Base-by-base conservation (phyloP, 306 rosid species). In the Carpinus viminea region DNA sequence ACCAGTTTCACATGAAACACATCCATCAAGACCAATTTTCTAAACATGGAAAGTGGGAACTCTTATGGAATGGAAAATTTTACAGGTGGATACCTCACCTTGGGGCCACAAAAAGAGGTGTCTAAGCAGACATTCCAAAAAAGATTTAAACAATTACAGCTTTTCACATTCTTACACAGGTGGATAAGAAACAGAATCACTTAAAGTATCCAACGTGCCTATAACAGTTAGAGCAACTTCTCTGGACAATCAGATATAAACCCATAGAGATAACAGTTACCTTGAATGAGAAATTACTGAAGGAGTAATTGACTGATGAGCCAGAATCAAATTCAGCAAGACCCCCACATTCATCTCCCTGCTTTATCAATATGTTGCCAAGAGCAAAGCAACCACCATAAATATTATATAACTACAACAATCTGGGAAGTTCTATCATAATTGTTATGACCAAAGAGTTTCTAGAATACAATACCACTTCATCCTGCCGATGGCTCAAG, bases 231-330 rank as follows among this genome's bases (percentile, higher is more conserved):
- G 73, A 17, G 21, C 12, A 72, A 55, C 53, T 61, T 75, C 76
- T 47, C 21, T 45, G 45, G 60, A 52, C 61, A 71, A 74, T 43
- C 47, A 60, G 43, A 79, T 78, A 61, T 17, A 50, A 36, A 74
- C 21, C 56, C 52, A 28, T 61, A 59, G 48, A 62, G 68, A 24
- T 26, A 46, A 65, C 65, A 80, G 38, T 77, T 88, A 96, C 98
- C 99, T 96, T 96, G 74, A 96, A 96, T 56, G 99, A 96, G 86
- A 96, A 96, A 88, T 96, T 96, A 79, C 99, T 96, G 81, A 96
- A 96, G 50, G 99, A 90, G 89, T 91, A 93, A 87, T 96, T 90
- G 80, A 89, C 91, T 48, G 91, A 84, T 34, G 96, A 88, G 77
- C 91, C 90, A 68, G 94, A 83, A 64, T 96, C 98, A 74, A 96